phyloP scores from a whole-genome alignment of 495 filamentous ascomycete species.

The Daldinia bambusicola region DNA sequence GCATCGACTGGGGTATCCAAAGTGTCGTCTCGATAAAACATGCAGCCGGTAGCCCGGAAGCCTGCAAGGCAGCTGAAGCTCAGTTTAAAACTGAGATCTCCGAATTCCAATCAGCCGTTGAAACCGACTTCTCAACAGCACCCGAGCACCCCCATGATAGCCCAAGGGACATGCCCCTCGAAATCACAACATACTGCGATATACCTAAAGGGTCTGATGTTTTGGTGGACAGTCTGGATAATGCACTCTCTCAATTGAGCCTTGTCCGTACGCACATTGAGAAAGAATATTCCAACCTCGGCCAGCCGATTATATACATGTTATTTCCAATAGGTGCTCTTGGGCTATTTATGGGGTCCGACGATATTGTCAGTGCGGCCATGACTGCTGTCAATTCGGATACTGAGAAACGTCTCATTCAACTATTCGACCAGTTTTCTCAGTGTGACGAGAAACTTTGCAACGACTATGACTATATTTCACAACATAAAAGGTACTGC shows the following conservation, averaged over 20 bases:
- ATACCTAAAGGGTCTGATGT: background rate
- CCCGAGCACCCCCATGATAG: background rate
- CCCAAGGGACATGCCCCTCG: background rate
- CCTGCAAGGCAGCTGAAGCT: background rate
- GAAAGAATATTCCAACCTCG: background rate
- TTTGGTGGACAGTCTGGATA: background rate
- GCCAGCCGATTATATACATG: background rate
- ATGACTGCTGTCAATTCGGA: background rate
- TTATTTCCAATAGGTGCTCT: background rate
- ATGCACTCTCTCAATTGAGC: background rate
- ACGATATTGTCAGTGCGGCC: background rate
- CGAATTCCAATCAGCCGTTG: background rate
- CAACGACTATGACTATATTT: background rate
- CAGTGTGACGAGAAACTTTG: background rate
- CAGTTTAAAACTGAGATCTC: background rate
- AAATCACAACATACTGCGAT: background rate
- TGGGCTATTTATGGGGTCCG: background rate
- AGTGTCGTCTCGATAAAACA: background rate
- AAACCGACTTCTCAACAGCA: background rate
- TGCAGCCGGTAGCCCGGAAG: background rate
- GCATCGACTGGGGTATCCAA: background rate
- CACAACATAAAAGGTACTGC: background rate
- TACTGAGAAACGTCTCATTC: background rate
- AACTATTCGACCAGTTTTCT: background rate
- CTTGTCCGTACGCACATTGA: background rate